Conservation (phyloP, 495 filamentous ascomycete genomes). For the Penicillium tannophilum region DNA sequence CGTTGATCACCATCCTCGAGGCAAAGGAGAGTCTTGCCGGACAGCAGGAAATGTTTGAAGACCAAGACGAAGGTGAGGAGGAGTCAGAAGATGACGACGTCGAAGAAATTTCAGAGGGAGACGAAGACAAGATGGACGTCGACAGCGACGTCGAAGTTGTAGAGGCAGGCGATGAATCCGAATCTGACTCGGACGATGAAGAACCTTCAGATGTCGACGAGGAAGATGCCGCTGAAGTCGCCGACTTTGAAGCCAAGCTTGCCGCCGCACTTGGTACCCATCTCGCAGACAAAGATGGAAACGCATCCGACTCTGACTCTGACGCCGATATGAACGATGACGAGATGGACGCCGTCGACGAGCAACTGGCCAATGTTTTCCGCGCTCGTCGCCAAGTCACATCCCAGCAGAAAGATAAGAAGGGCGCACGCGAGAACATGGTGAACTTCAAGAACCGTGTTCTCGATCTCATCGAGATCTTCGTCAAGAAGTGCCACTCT, state of each 20-base stretch:
- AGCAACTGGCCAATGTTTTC: conserved; percentile 80
- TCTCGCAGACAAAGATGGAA: conserved; percentile 55
- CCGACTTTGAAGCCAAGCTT: conserved; percentile 75
- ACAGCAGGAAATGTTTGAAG: conserved; percentile 84
- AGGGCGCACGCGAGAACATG: conserved; percentile 85
- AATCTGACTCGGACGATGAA: conserved; percentile 36
- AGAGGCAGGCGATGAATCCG: conserved; percentile 31
- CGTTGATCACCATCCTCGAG: conserved; percentile 69
- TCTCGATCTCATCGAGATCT: conserved; percentile 84
- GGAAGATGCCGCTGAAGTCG: conserved; percentile 54
- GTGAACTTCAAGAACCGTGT: conserved; percentile 94
- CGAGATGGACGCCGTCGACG: conserved; percentile 90
- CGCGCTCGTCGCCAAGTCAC: conserved; percentile 62
- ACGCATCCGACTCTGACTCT: conserved; percentile 65
- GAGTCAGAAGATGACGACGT: conserved; percentile 47
- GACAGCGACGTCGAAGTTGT: conserved; percentile 37
- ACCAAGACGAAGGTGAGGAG: conserved; percentile 62
- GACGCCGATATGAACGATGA: conserved; percentile 89
- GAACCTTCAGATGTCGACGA: conserved; percentile 36
- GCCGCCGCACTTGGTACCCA: conserved; percentile 70
- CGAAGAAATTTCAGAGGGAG: conserved; percentile 37
- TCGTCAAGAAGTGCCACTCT: conserved; percentile 74
- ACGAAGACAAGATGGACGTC: conserved; percentile 32
- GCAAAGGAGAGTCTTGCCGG: conserved; percentile 81
- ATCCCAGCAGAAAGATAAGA: conserved; percentile 76